These are phyloP conservation scores for Dianthus caryophyllus DNA, from an alignment of 148 eudicot species.

Conservation along the genomic window DNA sequence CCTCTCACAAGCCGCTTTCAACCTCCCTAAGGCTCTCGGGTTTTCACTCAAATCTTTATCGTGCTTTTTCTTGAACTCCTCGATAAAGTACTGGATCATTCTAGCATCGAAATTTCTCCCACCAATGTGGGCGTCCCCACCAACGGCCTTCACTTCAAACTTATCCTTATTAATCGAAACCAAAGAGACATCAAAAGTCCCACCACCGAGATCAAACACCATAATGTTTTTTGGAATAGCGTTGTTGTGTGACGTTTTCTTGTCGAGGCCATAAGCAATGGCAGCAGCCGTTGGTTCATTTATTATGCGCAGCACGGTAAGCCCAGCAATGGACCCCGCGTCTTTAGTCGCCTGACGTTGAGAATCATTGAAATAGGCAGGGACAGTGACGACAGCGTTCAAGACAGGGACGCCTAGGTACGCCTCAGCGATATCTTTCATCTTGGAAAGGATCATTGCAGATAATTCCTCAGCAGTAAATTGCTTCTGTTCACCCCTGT, in stretches of 20 bases:
- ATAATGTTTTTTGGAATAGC: background rate
- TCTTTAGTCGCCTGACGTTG: background rate
- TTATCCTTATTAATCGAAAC: background rate
- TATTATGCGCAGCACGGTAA: background rate
- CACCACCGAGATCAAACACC: background rate
- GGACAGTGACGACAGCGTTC: background rate
- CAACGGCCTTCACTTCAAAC: too few relatives aligned
- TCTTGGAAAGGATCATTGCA: background rate
- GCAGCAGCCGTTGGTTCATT: background rate
- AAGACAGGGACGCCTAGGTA: background rate
- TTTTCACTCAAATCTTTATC: background rate
- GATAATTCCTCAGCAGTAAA: background rate
- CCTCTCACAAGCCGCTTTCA: background rate
- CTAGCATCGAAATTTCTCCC: background rate
- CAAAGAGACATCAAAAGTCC: background rate
- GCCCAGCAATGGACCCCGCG: background rate
- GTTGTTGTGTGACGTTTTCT: background rate
- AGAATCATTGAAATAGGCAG: background rate
- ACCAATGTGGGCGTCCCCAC: too few relatives aligned
- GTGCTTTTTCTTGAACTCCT: conserved; percentile 1
- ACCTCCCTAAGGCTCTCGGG: background rate
- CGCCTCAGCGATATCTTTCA: too few relatives aligned
- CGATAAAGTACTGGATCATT: background rate
- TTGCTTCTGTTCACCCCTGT: background rate
- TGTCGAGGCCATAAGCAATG: background rate